phyloP scores from a whole-genome alignment of 2,329 filamentous ascomycete species.

The Aaosphaeria pasadenensis region DNA sequence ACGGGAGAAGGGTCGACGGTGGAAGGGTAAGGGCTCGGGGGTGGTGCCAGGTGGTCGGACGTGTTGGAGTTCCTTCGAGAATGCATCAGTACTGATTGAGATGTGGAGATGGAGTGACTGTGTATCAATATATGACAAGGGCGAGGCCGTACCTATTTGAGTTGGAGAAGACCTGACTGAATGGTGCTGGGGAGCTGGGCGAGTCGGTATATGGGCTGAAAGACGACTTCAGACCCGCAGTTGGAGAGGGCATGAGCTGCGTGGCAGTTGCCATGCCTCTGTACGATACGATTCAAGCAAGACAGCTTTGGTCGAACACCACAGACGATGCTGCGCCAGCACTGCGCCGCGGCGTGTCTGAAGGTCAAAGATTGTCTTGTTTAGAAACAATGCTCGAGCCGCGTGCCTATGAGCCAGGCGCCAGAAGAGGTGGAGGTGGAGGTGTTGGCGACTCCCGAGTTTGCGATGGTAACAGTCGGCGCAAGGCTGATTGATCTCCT shows the following conservation, averaged over 20 bases:
- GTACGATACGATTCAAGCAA: conserved; percentile 11
- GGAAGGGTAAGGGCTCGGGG: conserved; percentile 55
- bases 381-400: neutral
- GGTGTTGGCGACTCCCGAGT: neutral
- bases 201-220: conserved; percentile 53
- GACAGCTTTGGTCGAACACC: neutral
- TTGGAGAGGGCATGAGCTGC: conserved; percentile 46
- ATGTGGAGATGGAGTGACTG: neutral
- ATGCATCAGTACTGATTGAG: conserved; percentile 23
- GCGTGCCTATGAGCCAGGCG: neutral
- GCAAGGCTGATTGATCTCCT: neutral
- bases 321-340: conserved; percentile 17
- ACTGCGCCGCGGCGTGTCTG: conserved; percentile 11
- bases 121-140: conserved; percentile 14
- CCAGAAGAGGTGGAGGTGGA: neutral
- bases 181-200: conserved; percentile 47
- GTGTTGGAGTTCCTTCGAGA: conserved; percentile 41
- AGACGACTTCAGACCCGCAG: conserved; percentile 40
- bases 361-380: no score
- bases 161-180: conserved; percentile 40
- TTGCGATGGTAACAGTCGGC: neutral
- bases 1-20: conserved; percentile 78
- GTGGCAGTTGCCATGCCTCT: conserved; percentile 38
- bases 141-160: conserved; percentile 48
- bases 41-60: conserved; percentile 47